Conservation (phyloP, 2,329 filamentous ascomycete species). For the Colletotrichum trifolii region DNA sequence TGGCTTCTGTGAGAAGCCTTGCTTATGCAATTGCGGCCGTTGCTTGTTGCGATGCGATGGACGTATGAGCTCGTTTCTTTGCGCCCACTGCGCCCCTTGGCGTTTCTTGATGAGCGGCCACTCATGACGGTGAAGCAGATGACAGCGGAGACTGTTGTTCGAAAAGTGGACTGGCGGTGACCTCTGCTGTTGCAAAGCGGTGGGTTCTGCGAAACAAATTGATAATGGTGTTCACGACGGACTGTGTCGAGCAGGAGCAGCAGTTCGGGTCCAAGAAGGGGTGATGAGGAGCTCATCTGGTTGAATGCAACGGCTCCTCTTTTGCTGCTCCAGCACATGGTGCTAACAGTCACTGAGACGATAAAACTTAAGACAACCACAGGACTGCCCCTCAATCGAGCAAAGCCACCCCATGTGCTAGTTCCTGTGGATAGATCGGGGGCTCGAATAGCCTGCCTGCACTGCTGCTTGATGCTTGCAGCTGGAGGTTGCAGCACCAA, state of each 20-base stretch:
- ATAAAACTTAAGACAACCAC: slow-evolving; percentile 24
- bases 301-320: slow-evolving; percentile 7
- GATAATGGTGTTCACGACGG: too few species aligned
- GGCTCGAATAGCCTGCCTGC: neutral
- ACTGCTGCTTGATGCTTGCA: neutral
- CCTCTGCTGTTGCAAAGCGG: slow-evolving; percentile 15
- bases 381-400: neutral
- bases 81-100: too few species aligned
- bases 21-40: slow-evolving; percentile 14
- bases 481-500: slow-evolving; percentile 16
- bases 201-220: too few species aligned
- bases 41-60: neutral
- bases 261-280: neutral
- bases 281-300: neutral
- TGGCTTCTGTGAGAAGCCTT: neutral
- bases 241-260: neutral
- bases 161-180: slow-evolving; percentile 19
- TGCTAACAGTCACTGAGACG: neutral
- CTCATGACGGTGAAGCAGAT: neutral
- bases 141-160: slow-evolving; percentile 8
- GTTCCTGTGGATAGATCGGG: neutral
- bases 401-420: slow-evolving; percentile 8
- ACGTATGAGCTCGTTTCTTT: slow-evolving; percentile 17
- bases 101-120: too few species aligned
- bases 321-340: neutral